Base-by-base conservation (phyloP, 371 early-diverging fungal species). In the Vairimorpha ceranae region DNA sequence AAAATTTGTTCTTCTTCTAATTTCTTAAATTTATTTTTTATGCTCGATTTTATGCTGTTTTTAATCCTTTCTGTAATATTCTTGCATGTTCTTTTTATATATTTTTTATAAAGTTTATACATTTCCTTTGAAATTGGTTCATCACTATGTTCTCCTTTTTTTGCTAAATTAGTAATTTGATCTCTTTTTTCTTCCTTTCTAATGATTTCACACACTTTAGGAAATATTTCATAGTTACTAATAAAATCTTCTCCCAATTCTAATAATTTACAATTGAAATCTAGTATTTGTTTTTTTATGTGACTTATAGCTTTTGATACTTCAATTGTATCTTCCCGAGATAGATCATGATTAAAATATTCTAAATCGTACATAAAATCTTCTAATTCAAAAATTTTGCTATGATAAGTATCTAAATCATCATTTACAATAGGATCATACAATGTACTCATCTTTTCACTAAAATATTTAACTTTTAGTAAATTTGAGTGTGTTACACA, bases 331-430 rank as follows among this genome's bases (percentile, higher is more conserved):
- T 79, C 74, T 23, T 72, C 75, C n/a, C 67, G 32, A 23, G n/a
- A 29, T 23, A 79, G 17, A 2, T 70, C 76, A n/a, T 65, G 0
- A n/a, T 68, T 73, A 30, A 64, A 76, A 33, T 46, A 65, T 29
- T 73, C 65, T 35, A 79, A 21, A n/a, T 76, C 76, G 51, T 63
- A 79, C 45, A 65, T 64, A 66, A 79, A 79, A 38, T 79, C 74
- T 46, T 79, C 79, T 2, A 48, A 17, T 4, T 65, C 73, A 63
- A 56, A 79, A 17, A 79, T 58, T 23, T 67, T 59, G n/a, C 38
- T 25, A 45, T 75, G 76, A 36, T 69, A 76, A 23, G 43, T 56
- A 33, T 70, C 54, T 17, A 79, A 35, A 66, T 76, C 66, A 7
- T 79, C 71, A 10, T 72, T 29, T 19, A 51, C 19, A 0, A 59